Base-by-base conservation (phyloP, 306 rosid genomes). In the Ziziphus jujuba region DNA sequence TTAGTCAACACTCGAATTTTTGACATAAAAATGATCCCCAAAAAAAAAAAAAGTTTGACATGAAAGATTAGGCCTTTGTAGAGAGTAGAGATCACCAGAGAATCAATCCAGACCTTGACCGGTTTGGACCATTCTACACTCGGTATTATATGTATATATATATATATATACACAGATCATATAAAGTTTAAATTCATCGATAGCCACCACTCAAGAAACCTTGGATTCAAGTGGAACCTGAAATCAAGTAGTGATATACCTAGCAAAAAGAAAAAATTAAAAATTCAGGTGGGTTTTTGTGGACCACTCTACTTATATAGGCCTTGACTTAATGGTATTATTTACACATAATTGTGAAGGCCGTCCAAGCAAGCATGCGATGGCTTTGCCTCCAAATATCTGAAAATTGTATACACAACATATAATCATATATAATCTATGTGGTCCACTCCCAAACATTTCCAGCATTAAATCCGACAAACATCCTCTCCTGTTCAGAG, bases 211-310 rank as follows among this genome's bases (percentile, higher is more conserved):
- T 10, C 19, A 48, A 48, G 5, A 48, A 13, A 60, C 11, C 5
- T 6, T 60, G 65, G 33, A 21, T 23, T 60, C 19, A 10, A 43
- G 31, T 1, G 8, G 8, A 58, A 36, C n/a, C n/a, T n/a, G n/a
- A n/a, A n/a, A n/a, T n/a, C n/a, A n/a, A n/a, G n/a, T n/a, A n/a
- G n/a, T n/a, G n/a, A n/a, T n/a, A n/a, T n/a, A n/a, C n/a, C n/a
- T n/a, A n/a, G n/a, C n/a, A 56, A 5, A 20, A 3, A 15, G 1
- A 61, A 40, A 61, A 3, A 40, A 8, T 21, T 43, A 36, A 6
- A 54, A 74, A 77, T 73, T 82, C 90, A 85, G 90, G 87, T 79
- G 87, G 61, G n/a, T n/a, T n/a, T 74, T 72, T 79, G 67, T 71
- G 91, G 88, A 86, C 88, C 91, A 86, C 84, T 45, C 81, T 80